Base-by-base conservation (phyloP, 176 grass and related monocot species). In the Phyllostachys edulis region DNA sequence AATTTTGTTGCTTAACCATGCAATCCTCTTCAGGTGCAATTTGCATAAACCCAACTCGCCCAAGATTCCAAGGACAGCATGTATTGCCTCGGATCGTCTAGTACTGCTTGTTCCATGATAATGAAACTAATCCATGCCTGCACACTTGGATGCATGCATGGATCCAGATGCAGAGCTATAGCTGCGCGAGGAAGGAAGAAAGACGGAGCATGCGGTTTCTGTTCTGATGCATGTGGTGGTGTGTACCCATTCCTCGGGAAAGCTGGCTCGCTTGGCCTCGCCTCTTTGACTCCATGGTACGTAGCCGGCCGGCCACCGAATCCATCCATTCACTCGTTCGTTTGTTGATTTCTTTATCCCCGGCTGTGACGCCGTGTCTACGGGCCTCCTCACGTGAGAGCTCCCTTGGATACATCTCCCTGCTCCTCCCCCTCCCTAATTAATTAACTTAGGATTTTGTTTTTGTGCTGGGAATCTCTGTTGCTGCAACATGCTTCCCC, bases 401-500 rank as follows among this genome's bases (percentile, higher is more conserved):
- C 47, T 32, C 42, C 50, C 73, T 83, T 90, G 84, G 88, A 90
- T 67, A 42, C 14, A 55, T 78, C 81, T 21, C 36, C 52, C 26
- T 38, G 20, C 44, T 1, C 15, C 71, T 29, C 80, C 64, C 51
- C 44, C 62, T 1, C 51, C 40, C 29, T 77, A 71, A n/a, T 86
- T 82, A 77, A 86, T 78, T 76, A n/a, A 49, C 9, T 81, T 86
- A 59, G 88, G 47, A 56, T 36, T 46, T 82, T 82, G 78, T 44
- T 78, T 71, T 82, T 86, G 88, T 85, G 82, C 77, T 69, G 55
- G 71, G 83, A 90, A 90, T 86, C 84, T 89, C 77, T 81, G 82
- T 86, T 67, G 71, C 71, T 23, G 73, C 42, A 40, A 64, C 59
- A 79, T 84, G 71, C 67, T 49, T 50, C 37, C 69, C 44, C 29